Percentiles rank a stretch among this genome's conserved stretches.
Conservation (phyloP, 129 eudicot species). For the Pseudognaphalium luteoalbum region DNA sequence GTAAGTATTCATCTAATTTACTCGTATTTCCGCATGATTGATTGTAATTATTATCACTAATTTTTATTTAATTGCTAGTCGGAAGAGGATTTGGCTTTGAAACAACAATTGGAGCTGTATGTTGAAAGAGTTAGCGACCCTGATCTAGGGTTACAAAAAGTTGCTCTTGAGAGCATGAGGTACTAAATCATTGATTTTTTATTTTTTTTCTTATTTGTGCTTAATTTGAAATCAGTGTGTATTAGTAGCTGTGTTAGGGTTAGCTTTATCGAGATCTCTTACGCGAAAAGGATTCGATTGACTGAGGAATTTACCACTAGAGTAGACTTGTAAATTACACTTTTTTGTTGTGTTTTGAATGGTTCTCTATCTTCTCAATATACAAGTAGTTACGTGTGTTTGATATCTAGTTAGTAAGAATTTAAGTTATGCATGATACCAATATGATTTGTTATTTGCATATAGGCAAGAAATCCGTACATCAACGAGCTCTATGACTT, state of each 20-base stretch:
- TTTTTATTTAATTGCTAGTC: conserved; percentile 43
- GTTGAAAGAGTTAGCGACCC: conserved; percentile 88
- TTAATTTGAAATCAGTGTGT: not conserved
- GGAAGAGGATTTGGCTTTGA: conserved; percentile 92
- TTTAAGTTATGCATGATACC: not conserved
- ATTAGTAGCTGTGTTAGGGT: not conserved
- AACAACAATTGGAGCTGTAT: conserved; percentile 85
- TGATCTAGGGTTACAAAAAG: conserved; percentile 73
- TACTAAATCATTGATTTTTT: conserved; percentile 1
- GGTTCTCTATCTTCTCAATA: not conserved
- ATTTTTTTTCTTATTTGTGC: not conserved
- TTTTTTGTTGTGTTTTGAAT: not conserved
- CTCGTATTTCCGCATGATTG: not conserved
- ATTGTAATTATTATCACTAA: not conserved
- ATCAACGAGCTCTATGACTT: conserved; percentile 97
- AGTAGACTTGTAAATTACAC: not conserved
- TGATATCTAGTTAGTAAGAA: not conserved
- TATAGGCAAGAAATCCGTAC: conserved; percentile 87
- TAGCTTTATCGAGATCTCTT: not conserved
- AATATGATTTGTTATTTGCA: not conserved
- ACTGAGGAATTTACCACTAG: not conserved
- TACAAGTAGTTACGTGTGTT: not conserved
- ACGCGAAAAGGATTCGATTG: not conserved
- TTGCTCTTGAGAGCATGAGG: conserved; percentile 98
- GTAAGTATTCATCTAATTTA: conserved; percentile 37